These are phyloP conservation scores for Alternaria tenuissima DNA, from an alignment of 2,329 filamentous ascomycete genomes.

Conservation along the genomic window DNA sequence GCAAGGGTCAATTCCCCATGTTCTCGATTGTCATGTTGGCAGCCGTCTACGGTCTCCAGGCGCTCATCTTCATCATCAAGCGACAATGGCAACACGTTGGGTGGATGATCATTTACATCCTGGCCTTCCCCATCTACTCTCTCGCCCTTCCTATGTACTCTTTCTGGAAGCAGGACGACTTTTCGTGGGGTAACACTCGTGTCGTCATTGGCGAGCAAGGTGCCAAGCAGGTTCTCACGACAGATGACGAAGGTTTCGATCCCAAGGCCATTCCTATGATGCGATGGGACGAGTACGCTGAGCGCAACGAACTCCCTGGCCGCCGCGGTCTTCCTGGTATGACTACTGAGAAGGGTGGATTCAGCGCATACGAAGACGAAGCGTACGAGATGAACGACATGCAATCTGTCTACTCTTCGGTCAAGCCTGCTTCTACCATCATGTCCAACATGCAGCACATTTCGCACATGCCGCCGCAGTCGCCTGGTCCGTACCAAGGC, in stretches of 20 bases:
- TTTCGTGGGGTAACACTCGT: conserved; percentile 98
- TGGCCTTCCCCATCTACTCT: conserved; percentile 95
- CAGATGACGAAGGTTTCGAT: conserved; percentile 83
- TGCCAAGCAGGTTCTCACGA: conserved; percentile 85
- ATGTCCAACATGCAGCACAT: conserved; percentile 79
- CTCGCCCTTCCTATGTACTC: conserved; percentile 93
- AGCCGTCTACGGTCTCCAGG: conserved; percentile 93
- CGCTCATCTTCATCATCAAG: conserved; percentile 95
- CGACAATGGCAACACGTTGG: conserved; percentile 98
- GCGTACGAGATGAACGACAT: conserved; percentile 98
- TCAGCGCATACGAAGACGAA: conserved; percentile 74
- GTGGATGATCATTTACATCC: conserved; percentile 98
- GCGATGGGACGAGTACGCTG: conserved; percentile 96
- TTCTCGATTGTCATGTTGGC: conserved; percentile 91
- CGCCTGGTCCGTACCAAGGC: conserved; percentile 74
- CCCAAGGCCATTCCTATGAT: conserved; percentile 92
- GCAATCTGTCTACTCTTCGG: conserved; percentile 93
- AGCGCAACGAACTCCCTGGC: conserved; percentile 85
- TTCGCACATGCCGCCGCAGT: conserved; percentile 80
- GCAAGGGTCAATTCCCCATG: conserved; percentile 78
- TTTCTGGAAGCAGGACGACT: conserved; percentile 99
- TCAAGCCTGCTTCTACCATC: conserved; percentile 84
- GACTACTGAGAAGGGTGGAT: conserved; percentile 65
- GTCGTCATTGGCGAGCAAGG: conserved; percentile 95
- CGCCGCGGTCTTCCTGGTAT: conserved; percentile 73